A percentile compares a stretch with the other conserved stretches of the same genome.
Conservation (phyloP, 805 yeast species). For the Wickerhamomyces kurtzmanii region DNA sequence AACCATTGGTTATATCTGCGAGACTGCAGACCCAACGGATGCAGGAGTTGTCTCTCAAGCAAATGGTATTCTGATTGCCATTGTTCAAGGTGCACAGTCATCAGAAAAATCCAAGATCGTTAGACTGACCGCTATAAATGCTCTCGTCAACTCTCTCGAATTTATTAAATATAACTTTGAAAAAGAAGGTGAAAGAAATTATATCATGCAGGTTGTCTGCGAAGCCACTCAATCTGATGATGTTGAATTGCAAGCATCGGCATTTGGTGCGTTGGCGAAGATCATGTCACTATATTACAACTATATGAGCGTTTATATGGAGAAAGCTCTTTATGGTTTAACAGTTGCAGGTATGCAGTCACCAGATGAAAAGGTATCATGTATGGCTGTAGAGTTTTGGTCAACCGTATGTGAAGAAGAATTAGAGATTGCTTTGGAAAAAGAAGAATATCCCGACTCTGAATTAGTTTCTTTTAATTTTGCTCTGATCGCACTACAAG, state of each 20-base stretch:
- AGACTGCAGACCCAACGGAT: constrained; percentile 71
- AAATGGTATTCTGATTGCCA: constrained; percentile 88
- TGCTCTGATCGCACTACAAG: constrained; percentile 74
- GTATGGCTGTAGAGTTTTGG: constrained; percentile 99
- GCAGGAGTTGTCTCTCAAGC: constrained; percentile 75
- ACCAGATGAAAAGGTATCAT: constrained; percentile 73
- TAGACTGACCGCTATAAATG: constrained; percentile 83
- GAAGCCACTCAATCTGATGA: constrained; percentile 94
- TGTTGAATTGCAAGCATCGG: constrained; percentile 80
- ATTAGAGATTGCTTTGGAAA: constrained; percentile 63
- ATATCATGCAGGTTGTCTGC: constrained; percentile 97
- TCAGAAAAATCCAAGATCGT: constrained; percentile 68
- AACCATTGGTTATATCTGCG: constrained; percentile 94
- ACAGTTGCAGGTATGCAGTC: constrained; percentile 91
- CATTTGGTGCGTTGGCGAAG: constrained; percentile 90
- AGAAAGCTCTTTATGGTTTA: constrained; percentile 84
- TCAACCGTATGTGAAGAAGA: constrained; percentile 99
- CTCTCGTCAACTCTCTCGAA: constrained; percentile 83
- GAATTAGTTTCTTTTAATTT: constrained; percentile 58
- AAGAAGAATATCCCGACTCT: constrained; percentile 49
- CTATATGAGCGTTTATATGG: constrained; percentile 93
- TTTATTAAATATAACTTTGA: constrained; percentile 85
- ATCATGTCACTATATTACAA: constrained; percentile 85
- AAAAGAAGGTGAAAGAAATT: constrained; percentile 90
- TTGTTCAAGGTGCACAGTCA: constrained; percentile 91